Evolutionary conservation across 495 filamentous ascomycete species (phyloP), one percentile per base, ranked within the genome.

Genomic region (Podospora australis): DNA sequence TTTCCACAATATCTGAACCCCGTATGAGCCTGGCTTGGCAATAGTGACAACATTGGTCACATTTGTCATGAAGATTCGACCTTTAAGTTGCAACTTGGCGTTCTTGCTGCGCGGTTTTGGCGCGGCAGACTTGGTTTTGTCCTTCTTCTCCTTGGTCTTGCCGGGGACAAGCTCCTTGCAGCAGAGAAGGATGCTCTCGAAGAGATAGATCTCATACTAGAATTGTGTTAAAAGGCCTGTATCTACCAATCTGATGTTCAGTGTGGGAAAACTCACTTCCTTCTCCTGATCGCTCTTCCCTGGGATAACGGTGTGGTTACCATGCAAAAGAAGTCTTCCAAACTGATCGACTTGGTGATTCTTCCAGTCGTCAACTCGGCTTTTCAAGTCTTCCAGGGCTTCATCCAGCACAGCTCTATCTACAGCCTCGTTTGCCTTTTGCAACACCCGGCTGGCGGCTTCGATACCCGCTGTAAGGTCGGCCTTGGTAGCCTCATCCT

Each of bases 21-120:
- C 89, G 58, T 96, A 95, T 14, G 87, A 88, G 36, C 88, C 89
- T 92, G 50, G 30, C 64, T 88, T 95, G 45, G 80, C 77, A 25
- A 90, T 70, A 14, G 85, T 87, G 4, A 95, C 71, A 20, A 95
- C 85, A 59, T 97, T 90, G 6, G 92, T 98, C 36, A 98, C 91
- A 61, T 98, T 98, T 46, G 91, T 90, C 91, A 98, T 96, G 68
- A 97, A 97, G 57, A 98, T 98, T 17, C 92, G 81, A 20, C 92
- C 92, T 69, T 97, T 98, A 25, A 98, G 76, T 62, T 95, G 90
- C 40, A 98, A 72, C 62, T 86, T 90, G 26, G 83, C 78, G 56
- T 85, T 90, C 68, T 83, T 77, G 53, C 74, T 75, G 58, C 87
- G 86, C 43, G 80, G 77, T 60, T 86, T 91, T 7, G 64, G 59